A percentile compares a stretch with the other conserved stretches of the same genome.
phyloP scores from a whole-genome alignment of 257 asterid genomes.

The Jasminum sambac region DNA sequence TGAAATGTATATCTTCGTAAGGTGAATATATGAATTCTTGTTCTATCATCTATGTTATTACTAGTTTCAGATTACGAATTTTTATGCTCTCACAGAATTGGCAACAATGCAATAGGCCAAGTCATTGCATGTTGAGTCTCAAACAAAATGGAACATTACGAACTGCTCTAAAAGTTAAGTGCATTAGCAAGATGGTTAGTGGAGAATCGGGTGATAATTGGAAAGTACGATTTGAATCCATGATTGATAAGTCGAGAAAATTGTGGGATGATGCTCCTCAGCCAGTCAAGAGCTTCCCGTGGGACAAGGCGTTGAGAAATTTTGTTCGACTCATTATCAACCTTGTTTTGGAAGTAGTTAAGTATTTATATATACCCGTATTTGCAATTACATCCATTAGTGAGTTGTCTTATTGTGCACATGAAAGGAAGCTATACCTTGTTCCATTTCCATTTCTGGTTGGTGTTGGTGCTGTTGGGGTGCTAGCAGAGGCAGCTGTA shows the following conservation, averaged over 20 bases:
- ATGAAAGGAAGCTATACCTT: slow-evolving; percentile 72
- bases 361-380: slow-evolving; percentile 61
- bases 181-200: slow-evolving; percentile 68
- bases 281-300: slow-evolving; percentile 81
- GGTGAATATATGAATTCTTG: background rate
- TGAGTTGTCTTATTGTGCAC: slow-evolving; percentile 94
- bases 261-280: slow-evolving; percentile 74
- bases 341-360: slow-evolving; percentile 54
- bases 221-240: slow-evolving; percentile 35
- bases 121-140: slow-evolving; percentile 32
- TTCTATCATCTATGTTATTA: background rate
- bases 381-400: slow-evolving; percentile 64
- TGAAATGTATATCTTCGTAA: background rate
- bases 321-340: slow-evolving; percentile 75
- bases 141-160: slow-evolving; percentile 35
- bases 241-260: slow-evolving; percentile 53
- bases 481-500: slow-evolving; percentile 61
- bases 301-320: slow-evolving; percentile 66
- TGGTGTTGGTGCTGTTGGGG: slow-evolving; percentile 74
- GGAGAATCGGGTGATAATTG: slow-evolving; percentile 54
- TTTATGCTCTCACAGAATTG: slow-evolving; percentile 40
- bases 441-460: slow-evolving; percentile 68
- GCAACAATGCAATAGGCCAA: slow-evolving; percentile 31
- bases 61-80: slow-evolving; percentile 10
- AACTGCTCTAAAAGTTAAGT: slow-evolving; percentile 29